These are phyloP conservation scores for Beauveria bassiana DNA, from an alignment of 2,329 filamentous ascomycete genomes.

Conservation along the genomic window DNA sequence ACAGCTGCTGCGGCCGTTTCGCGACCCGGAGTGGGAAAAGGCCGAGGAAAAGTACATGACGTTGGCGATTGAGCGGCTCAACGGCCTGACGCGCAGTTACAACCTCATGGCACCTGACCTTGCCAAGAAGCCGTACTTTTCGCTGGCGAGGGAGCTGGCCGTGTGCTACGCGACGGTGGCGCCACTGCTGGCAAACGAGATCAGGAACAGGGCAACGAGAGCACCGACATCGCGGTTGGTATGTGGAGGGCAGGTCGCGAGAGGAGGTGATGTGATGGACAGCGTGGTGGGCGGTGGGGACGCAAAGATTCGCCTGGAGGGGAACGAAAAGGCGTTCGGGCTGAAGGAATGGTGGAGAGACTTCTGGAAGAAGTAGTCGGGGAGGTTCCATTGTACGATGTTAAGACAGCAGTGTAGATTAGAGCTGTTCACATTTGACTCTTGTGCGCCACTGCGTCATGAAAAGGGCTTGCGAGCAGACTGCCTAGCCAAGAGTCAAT, in stretches of 20 bases:
- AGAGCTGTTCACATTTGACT: neutral
- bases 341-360: conserved; percentile 87
- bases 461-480: neutral
- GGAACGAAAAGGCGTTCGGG: conserved; percentile 69
- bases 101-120: conserved; percentile 90
- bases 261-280: conserved; percentile 47
- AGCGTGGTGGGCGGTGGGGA: conserved; percentile 44
- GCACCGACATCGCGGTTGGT: conserved; percentile 32
- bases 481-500: neutral
- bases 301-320: conserved; percentile 62
- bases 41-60: conserved; percentile 68
- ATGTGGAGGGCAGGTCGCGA: conserved; percentile 21
- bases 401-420: neutral
- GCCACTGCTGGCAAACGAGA: conserved; percentile 63
- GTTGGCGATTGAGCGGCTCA: conserved; percentile 70
- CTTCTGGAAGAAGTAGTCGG: conserved; percentile 42
- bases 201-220: conserved; percentile 56
- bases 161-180: conserved; percentile 83
- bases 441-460: neutral
- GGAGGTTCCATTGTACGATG: neutral
- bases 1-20: conserved; percentile 54
- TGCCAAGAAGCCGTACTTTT: conserved; percentile 89
- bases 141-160: conserved; percentile 70
- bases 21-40: conserved; percentile 68
- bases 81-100: conserved; percentile 75